phyloP scores from a whole-genome alignment of 257 asterid genomes.

The Perilla frutescens region DNA sequence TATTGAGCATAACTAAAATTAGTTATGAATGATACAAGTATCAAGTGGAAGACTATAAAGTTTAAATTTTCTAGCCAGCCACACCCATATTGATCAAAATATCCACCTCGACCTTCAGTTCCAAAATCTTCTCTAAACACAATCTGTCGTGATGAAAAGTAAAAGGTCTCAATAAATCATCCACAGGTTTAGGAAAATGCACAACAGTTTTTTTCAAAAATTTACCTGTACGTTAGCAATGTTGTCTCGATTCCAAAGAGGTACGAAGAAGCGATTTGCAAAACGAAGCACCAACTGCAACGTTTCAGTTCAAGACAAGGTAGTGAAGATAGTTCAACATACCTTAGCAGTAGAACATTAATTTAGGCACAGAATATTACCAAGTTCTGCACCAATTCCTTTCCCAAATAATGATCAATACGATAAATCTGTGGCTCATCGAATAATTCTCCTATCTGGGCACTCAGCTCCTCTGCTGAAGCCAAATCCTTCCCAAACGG shows the following conservation, averaged over 20 bases:
- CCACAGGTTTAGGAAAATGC: not conserved
- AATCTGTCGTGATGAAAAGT: conserved; percentile 53
- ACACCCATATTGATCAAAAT: conserved; percentile 96
- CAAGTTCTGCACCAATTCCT: conserved; percentile 97
- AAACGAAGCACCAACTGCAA: conserved; percentile 97
- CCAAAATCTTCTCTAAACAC: conserved; percentile 99
- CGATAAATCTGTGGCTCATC: conserved; percentile 95
- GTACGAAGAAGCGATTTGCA: conserved; percentile 93
- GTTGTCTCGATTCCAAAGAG: conserved; percentile 98
- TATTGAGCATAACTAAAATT: conserved; percentile 14
- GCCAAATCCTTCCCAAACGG: conserved; percentile 97
- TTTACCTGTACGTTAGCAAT: conserved; percentile 87
- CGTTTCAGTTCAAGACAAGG: conserved; percentile 29
- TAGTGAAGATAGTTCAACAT: not conserved
- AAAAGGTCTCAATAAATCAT: conserved; percentile 33
- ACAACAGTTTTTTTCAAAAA: not conserved
- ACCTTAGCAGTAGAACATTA: not conserved
- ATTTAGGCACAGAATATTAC: conserved; percentile 55
- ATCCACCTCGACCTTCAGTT: conserved; percentile 99
- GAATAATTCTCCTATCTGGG: conserved; percentile 89
- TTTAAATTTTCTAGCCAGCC: not conserved
- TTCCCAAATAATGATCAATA: conserved; percentile 96
- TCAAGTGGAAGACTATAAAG: too few relatives aligned
- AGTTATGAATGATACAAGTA: not conserved
- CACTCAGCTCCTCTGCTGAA: conserved; percentile 86